Evolutionary conservation across 257 asterid genomes (phyloP), one percentile per base, ranked within the genome.

Genomic region (Solanum pennellii): DNA sequence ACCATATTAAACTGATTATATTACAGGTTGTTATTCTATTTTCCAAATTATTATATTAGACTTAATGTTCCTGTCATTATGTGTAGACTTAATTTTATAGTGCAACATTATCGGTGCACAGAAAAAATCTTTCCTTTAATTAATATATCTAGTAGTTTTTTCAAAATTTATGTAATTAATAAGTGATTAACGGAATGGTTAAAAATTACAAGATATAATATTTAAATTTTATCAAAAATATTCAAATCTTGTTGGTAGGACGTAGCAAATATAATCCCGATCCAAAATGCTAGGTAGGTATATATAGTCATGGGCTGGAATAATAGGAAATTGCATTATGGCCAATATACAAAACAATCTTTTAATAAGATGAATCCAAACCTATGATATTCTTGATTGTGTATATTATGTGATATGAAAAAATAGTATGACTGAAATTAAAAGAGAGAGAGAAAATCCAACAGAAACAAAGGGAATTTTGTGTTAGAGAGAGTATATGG

Each of bases 401-500:
- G 18, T 49, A 27, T 25, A 41, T 1, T 47, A 27, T 25, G n/a
- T 3, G 16, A 16, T 79, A 31, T 80, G 29, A 37, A n/a, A 27
- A 29, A 42, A 23, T 29, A 59, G 39, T 23, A 73, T 47, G 73
- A 74, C 37, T 33, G 74, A 25, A 73, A 72, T 15, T 33, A 16
- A 12, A 20, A 39, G 15, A 56, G 33, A 56, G 33, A 33, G 14
- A 66, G 39, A 33, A 15, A 59, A 44, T 33, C 41, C 75, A 79
- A 86, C 44, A 87, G 69, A 83, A 69, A 56, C 91, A 87, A 85
- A 89, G 20, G 87, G 94, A 88, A 89, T 88, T 88, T 35, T 80
- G 12, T 18, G 65, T 47, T 42, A 21, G 68, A 80, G 29, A 80
- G 44, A 82, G 75, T 85, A 21, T 82, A 74, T 82, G 89, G 83